Conservation (phyloP, 192 early-diverging fungal species). For the Linderina pennispora region DNA sequence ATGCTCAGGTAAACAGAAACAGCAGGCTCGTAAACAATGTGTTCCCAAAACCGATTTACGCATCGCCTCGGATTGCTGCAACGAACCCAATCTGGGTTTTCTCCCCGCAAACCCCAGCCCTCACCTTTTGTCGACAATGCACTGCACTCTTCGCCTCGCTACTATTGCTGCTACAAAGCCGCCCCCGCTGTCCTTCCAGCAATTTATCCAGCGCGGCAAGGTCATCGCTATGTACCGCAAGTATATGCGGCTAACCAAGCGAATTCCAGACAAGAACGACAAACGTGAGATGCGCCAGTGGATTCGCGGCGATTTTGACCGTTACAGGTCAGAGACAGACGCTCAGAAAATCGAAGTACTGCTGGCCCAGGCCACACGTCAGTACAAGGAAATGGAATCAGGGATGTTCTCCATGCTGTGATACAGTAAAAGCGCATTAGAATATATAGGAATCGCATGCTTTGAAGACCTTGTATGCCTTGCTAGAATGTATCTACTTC, state of each 20-base stretch:
- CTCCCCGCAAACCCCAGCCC: too few species aligned
- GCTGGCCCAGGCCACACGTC: constrained; percentile 33
- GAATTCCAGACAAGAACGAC: constrained; percentile 18
- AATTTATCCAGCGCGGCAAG: constrained; percentile 42
- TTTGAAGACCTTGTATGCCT: neutral
- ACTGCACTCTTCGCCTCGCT: too few species aligned
- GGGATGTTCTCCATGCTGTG: constrained; percentile 27
- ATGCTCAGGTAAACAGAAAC: too few species aligned
- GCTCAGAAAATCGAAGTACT: constrained; percentile 28
- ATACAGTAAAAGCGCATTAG: too few species aligned
- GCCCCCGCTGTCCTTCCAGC: constrained; percentile 21
- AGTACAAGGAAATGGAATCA: constrained; percentile 42
- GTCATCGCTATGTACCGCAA: constrained; percentile 38
- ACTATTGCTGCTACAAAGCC: neutral
- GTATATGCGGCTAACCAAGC: constrained; percentile 41
- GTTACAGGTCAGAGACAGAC: constrained; percentile 21
- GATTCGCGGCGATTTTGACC: constrained; percentile 37
- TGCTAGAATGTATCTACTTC: neutral
- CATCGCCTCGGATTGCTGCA: too few species aligned
- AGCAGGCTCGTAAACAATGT: too few species aligned
- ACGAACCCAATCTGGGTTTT: too few species aligned
- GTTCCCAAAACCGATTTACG: too few species aligned
- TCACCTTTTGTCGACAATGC: too few species aligned
- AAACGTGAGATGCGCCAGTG: constrained; percentile 31
- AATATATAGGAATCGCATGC: neutral